Evolutionary conservation across 192 early-diverging fungal species (phyloP).

Genomic region (Thamnidium elegans): DNA sequence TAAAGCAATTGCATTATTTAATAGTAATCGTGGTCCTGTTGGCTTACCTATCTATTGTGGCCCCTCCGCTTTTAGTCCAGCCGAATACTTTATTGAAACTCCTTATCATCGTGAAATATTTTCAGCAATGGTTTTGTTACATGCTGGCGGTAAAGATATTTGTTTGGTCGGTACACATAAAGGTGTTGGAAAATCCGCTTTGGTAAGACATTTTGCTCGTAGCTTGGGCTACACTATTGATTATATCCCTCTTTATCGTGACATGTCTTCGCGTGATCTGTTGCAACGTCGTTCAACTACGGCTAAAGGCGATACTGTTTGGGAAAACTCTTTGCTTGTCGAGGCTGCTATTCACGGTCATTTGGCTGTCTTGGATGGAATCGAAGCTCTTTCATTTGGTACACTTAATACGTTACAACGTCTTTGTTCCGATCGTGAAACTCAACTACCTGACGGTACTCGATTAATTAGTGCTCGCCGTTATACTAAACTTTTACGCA

Average conservation of each 20-base stretch:
- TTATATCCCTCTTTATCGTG: slow-evolving; percentile 70
- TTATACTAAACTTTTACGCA: slow-evolving; percentile 53
- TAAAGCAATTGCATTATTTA: slow-evolving; percentile 35
- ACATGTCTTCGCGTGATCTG: slow-evolving; percentile 79
- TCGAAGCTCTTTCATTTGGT: slow-evolving; percentile 68
- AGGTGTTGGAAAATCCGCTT: slow-evolving; percentile 69
- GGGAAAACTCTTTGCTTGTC: slow-evolving; percentile 71
- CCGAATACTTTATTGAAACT: slow-evolving; percentile 58
- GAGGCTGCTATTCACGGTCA: slow-evolving; percentile 69
- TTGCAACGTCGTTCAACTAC: slow-evolving; percentile 73
- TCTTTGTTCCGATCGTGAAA: slow-evolving; percentile 66
- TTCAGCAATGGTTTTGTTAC: slow-evolving; percentile 53
- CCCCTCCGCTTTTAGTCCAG: slow-evolving; percentile 39
- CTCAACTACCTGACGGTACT: slow-evolving; percentile 65
- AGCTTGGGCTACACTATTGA: slow-evolving; percentile 59
- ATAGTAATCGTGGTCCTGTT: slow-evolving; percentile 6
- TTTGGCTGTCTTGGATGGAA: slow-evolving; percentile 72
- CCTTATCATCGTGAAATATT: slow-evolving; percentile 50
- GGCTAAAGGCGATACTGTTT: slow-evolving; percentile 67
- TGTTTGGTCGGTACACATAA: slow-evolving; percentile 66
- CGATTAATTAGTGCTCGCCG: slow-evolving; percentile 50
- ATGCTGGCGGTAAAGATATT: slow-evolving; percentile 60
- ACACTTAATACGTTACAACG: slow-evolving; percentile 66
- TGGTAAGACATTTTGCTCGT: slow-evolving; percentile 54
- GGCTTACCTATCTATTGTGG: slow-evolving; percentile 40